Evolutionary conservation across 192 early-diverging fungal species (phyloP), one percentile per base, ranked within the genome.

Genomic region (Coemansia sp.): DNA sequence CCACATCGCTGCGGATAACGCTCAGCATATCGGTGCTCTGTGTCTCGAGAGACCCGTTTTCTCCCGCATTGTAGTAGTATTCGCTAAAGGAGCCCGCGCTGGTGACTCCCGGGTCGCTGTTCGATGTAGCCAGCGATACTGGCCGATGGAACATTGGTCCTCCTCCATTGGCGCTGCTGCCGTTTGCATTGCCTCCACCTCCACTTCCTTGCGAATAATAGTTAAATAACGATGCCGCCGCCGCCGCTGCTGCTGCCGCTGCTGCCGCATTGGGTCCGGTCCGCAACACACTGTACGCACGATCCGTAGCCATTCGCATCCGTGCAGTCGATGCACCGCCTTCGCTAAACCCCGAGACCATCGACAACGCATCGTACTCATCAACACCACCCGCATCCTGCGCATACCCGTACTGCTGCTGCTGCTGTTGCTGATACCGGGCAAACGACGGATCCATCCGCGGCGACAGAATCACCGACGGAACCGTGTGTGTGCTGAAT

Each of bases 261-360:
- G 66, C 54, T n/a, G 66, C 45, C 5, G 54, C 60, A 47, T 69
- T 48, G 0, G 71, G 71, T 0, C 77, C 79, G 12, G 73, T 70
- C 0, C 79, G 53, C 57, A 81, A 57, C 3, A 74, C 79, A 42
- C 76, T 68, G 60, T 81, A 81, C 4, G 79, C 79, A 19, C 65
- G 64, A 39, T 75, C 74, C 1, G 79, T 81, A 32, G 79, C 73
- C 71, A 81, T 68, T 23, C 79, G 74, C 64, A 81, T 68, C 0
- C 79, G 67, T 6, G 79, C 68, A 2, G 79, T 81, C 16, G 79
- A 81, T 9, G 74, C 74, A 7, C 71, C 79, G 40, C 73, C 78
- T 11, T 81, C 79, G 58, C 79, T 81, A 44, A 76, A 39, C 1
- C 70, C 79, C 8, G 79, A 76, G 13, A 81, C 56, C 56, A 76